Evolutionary conservation across 768 basidiomycete genomes (phyloP).

Genomic region (Vararia minispora): DNA sequence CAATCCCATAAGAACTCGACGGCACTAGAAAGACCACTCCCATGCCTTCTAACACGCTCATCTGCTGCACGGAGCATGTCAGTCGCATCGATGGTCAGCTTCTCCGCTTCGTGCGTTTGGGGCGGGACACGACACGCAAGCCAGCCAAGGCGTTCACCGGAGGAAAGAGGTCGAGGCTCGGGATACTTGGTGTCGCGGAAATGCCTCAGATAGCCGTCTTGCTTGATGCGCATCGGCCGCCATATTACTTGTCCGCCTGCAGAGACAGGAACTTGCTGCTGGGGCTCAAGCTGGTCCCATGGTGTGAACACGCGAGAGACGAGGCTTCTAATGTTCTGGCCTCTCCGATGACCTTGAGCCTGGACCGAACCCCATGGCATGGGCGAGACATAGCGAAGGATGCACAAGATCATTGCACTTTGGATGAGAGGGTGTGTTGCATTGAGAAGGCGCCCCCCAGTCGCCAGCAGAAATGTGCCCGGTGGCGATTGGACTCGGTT

Average conservation of each 20-base stretch:
- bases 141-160: conserved; percentile 38
- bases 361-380: conserved; percentile 65
- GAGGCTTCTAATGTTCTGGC: conserved; percentile 34
- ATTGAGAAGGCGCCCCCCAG: conserved; percentile 4
- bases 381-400: conserved; percentile 62
- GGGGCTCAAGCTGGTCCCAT: conserved; percentile 28
- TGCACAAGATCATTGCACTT: conserved; percentile 22
- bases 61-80: conserved; percentile 12
- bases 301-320: conserved; percentile 31
- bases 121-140: conserved; percentile 50
- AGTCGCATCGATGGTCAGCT: conserved; percentile 34
- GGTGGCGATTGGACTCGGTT: conserved; percentile 13
- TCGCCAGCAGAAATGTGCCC: conserved; percentile 20
- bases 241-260: conserved; percentile 10
- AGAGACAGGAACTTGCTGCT: conserved; percentile 15
- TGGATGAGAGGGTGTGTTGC: conserved; percentile 14
- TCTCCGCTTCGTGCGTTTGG: conserved; percentile 14
- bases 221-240: conserved; percentile 7
- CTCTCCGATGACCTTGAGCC: conserved; percentile 49
- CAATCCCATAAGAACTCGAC: too few relatives aligned
- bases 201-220: conserved; percentile 4
- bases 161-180: not conserved
- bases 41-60: too few relatives aligned
- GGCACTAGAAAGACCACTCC: too few relatives aligned
- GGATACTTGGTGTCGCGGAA: too few relatives aligned